Conservation (phyloP, 2,329 filamentous ascomycete species). For the Nemania sp. region DNA sequence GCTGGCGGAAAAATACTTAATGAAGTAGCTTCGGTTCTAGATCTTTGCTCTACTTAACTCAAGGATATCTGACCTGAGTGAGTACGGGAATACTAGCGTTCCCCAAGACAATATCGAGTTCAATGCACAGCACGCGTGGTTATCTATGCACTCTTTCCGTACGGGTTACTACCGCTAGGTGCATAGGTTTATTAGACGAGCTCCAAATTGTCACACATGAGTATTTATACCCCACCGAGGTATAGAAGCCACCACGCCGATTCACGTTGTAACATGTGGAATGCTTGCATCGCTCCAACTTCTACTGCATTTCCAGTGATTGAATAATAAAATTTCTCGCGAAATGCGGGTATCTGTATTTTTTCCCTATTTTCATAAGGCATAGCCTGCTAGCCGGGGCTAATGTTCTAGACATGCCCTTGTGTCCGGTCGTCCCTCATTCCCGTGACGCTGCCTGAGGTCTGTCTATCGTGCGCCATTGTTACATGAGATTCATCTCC, state of each 20-base stretch:
- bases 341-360: background rate
- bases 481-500: background rate
- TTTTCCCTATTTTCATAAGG: constrained; percentile 7
- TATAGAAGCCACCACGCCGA: too few relatives aligned
- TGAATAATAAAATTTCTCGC: background rate
- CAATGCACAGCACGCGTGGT: background rate
- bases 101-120: too few relatives aligned
- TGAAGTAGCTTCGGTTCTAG: too few relatives aligned
- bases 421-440: background rate
- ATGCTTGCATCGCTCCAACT: background rate
- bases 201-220: too few relatives aligned
- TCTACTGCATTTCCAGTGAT: background rate
- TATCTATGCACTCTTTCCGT: background rate
- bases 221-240: too few relatives aligned
- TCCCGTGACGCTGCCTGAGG: constrained; percentile 9
- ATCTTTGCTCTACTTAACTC: too few relatives aligned
- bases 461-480: background rate
- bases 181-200: background rate
- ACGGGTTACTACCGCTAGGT: background rate
- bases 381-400: constrained; percentile 13
- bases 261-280: background rate
- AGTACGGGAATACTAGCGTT: too few relatives aligned
- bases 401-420: background rate
- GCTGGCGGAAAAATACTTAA: too few relatives aligned
- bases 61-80: too few relatives aligned